Conservation (phyloP, 2,329 filamentous ascomycete species). For the Pseudocercospora pini-densiflorae region DNA sequence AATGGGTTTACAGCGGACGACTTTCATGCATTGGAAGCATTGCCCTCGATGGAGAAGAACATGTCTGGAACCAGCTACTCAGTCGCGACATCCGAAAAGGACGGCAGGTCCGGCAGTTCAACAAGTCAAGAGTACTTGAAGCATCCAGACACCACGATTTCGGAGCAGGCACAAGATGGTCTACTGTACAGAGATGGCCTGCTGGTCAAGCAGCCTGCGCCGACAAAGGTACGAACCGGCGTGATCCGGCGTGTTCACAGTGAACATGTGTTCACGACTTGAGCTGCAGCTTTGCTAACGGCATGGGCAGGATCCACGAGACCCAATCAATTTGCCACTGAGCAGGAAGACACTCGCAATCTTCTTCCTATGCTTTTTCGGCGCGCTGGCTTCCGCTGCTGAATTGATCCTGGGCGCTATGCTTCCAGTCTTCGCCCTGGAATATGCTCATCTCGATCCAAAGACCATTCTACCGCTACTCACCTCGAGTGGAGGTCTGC, state of each 20-base stretch:
- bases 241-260: not conserved
- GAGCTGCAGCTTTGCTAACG: not conserved
- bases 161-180: slow-evolving; percentile 21
- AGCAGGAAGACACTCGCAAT: slow-evolving; percentile 25
- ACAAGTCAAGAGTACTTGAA: slow-evolving; percentile 20
- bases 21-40: slow-evolving; percentile 1
- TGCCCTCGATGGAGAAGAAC: slow-evolving; percentile 9
- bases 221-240: slow-evolving; percentile 16
- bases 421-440: slow-evolving; percentile 37
- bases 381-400: slow-evolving; percentile 36
- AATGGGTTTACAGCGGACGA: slow-evolving; percentile 1
- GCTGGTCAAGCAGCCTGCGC: slow-evolving; percentile 22
- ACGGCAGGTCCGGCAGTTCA: not conserved
- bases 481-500: slow-evolving; percentile 21
- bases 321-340: slow-evolving; percentile 26
- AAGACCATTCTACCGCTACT: slow-evolving; percentile 19
- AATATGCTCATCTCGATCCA: slow-evolving; percentile 33
- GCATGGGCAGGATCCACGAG: slow-evolving; percentile 21
- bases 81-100: not conserved
- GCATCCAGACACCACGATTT: slow-evolving; percentile 7
- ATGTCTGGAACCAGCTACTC: not conserved
- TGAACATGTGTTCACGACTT: not conserved
- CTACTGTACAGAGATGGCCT: slow-evolving; percentile 18
- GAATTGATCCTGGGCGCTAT: slow-evolving; percentile 38
- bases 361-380: slow-evolving; percentile 29